Base-by-base conservation (phyloP, 495 filamentous ascomycete species). In the Hypomontagnella submonticulosa region DNA sequence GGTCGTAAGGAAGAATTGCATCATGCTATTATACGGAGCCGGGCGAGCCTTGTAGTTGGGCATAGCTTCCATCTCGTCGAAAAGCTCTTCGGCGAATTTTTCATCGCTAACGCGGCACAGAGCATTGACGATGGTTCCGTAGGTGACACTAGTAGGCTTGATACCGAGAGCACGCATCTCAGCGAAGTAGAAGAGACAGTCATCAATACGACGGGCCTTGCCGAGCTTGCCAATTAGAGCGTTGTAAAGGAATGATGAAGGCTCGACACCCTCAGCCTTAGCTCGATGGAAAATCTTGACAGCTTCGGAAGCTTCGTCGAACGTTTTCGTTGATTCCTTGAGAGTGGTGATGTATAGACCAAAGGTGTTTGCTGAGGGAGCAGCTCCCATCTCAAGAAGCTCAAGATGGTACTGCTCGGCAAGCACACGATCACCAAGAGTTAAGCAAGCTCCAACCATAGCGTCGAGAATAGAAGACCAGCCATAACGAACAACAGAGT, bases 41-140 rank as follows among this genome's bases (percentile, higher is more conserved):
- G 96, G 91, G 5, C 95, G 87, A 38, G 95, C 92, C 81, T 98
- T 97, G 87, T 98, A 99, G 81, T 98, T 98, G 37, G 93, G 91
- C 91, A 96, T 96, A 37, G 87, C 88, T 80, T 99, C 95, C 95
- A 99, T 99, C 81, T 99, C 96, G 68, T 97, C 92, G 75, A 99
- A 98, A 69, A 98, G 88, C 76, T 99, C 91, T 71, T 97, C 95
- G 46, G 95, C 95, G 71, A 97, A 97, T 53, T 93, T 92, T 78
- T 98, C 95, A 63, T 99, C 94, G 71, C 92, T 95, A 56, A 98
- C 96, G 60, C 95, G 93, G 81, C 93, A 97, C 4, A 98, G 86
- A 34, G 95, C 95, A 67, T 99, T 99, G 78, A 99, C 94, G 62
- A 99, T 91, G 27, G 95, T 99, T 63, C 95, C 95, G 71, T 98